Percentiles rank a stretch among this genome's conserved stretches.
These are phyloP conservation scores for Sclerotinia subarctica DNA, from an alignment of 2,329 filamentous ascomycete species.

Conservation along the genomic window DNA sequence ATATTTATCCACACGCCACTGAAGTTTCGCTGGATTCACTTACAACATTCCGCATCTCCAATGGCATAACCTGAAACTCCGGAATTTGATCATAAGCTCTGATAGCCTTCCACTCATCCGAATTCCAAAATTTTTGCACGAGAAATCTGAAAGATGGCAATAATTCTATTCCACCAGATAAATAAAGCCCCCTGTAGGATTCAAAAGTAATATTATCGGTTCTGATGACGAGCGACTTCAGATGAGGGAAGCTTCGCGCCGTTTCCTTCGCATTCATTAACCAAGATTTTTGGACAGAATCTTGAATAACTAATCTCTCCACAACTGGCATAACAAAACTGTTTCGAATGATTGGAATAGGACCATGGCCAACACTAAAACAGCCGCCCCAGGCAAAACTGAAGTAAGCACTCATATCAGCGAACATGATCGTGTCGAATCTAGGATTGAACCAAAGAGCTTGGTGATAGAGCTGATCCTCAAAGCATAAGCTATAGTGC, in stretches of 20 bases:
- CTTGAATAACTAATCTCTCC: background rate
- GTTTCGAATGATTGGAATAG: background rate
- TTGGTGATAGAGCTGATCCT: background rate
- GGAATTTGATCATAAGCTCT: background rate
- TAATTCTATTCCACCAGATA: background rate
- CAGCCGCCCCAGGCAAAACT: background rate
- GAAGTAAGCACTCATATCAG: rapidly evolving
- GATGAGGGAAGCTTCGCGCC: background rate
- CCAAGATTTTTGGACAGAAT: rapidly evolving
- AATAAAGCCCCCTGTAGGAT: background rate
- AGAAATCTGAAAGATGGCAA: background rate
- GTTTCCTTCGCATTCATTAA: rapidly evolving
- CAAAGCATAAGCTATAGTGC: background rate
- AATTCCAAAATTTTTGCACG: background rate
- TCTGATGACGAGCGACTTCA: background rate
- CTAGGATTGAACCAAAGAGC: background rate
- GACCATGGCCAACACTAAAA: rapidly evolving
- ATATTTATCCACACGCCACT: background rate
- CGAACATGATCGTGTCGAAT: background rate
- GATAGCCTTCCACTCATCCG: background rate
- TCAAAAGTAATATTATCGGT: background rate
- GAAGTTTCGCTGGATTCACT: background rate
- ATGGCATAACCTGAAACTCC: background rate
- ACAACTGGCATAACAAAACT: background rate
- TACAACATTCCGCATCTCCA: background rate